Conservation (phyloP, 2,329 filamentous ascomycete genomes). For the Fusarium lateritium region DNA sequence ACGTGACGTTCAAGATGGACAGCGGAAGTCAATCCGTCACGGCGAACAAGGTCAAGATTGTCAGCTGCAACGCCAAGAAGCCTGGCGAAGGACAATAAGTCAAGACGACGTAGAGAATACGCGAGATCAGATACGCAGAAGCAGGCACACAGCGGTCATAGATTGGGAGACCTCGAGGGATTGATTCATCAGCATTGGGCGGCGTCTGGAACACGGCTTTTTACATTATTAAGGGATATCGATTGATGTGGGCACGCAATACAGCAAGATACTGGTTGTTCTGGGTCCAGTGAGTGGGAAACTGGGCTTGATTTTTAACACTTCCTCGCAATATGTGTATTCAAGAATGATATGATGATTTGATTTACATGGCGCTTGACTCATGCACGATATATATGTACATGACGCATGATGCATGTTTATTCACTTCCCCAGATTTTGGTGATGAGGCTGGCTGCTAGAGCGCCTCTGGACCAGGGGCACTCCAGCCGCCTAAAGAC, state of each 20-base stretch:
- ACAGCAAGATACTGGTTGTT: slow-evolving; percentile 1
- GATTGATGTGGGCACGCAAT: slow-evolving; percentile 6
- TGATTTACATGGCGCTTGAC: background rate
- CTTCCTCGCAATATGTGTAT: background rate
- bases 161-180: slow-evolving; percentile 38
- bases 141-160: slow-evolving; percentile 18
- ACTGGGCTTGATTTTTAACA: slow-evolving; percentile 3
- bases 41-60: slow-evolving; percentile 97
- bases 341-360: slow-evolving; percentile 27
- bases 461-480: slow-evolving; percentile 17
- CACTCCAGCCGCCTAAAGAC: slow-evolving; percentile 5
- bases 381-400: background rate
- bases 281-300: slow-evolving; percentile 4
- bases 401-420: slow-evolving; percentile 1
- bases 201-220: slow-evolving; percentile 40
- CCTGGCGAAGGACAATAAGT: slow-evolving; percentile 58
- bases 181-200: slow-evolving; percentile 46
- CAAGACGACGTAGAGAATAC: background rate
- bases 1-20: slow-evolving; percentile 98
- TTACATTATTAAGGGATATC: slow-evolving; percentile 21
- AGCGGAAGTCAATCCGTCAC: slow-evolving; percentile 78
- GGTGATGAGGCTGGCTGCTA: slow-evolving; percentile 9
- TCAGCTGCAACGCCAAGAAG: slow-evolving; percentile 94
- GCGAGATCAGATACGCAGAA: slow-evolving; percentile 2
- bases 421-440: slow-evolving; percentile 40